Conservation (phyloP, 177 flowering plant genomes). For the Tripterygium wilfordii region DNA sequence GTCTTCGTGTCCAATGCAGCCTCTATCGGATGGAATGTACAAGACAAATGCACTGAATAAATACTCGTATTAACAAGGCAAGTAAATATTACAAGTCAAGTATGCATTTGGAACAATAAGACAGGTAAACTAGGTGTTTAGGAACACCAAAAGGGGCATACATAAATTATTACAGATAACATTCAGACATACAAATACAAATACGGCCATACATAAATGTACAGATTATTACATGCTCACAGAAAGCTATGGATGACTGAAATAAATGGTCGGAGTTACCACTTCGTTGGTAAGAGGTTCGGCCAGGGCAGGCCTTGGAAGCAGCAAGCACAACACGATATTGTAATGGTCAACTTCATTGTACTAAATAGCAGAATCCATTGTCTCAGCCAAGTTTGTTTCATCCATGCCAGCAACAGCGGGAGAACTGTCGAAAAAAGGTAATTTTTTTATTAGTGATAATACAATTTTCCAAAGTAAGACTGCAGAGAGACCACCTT, state of each 20-base stretch:
- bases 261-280: slow-evolving; percentile 9
- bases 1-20: too few relatives aligned
- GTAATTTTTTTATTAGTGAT: background rate
- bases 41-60: too few relatives aligned
- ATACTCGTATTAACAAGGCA: too few relatives aligned
- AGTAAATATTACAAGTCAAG: background rate
- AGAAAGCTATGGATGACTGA: slow-evolving; percentile 3
- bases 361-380: background rate
- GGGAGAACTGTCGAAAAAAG: slow-evolving; percentile 1
- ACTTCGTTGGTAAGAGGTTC: slow-evolving; percentile 3
- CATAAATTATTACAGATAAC: slow-evolving; percentile 4
- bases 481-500: background rate
- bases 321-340: slow-evolving; percentile 3
- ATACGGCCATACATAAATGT: slow-evolving; percentile 9
- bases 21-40: too few relatives aligned
- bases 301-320: slow-evolving; percentile 4
- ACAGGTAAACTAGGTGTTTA: background rate
- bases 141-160: background rate
- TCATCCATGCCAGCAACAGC: background rate
- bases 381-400: background rate
- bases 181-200: slow-evolving; percentile 13
- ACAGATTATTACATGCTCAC: slow-evolving; percentile 15
- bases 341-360: background rate
- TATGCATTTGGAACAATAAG: background rate
- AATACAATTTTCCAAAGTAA: background rate